Evolutionary conservation across 352 stramenopile genomes (phyloP).

Genomic region (Peronospora belbahrii): DNA sequence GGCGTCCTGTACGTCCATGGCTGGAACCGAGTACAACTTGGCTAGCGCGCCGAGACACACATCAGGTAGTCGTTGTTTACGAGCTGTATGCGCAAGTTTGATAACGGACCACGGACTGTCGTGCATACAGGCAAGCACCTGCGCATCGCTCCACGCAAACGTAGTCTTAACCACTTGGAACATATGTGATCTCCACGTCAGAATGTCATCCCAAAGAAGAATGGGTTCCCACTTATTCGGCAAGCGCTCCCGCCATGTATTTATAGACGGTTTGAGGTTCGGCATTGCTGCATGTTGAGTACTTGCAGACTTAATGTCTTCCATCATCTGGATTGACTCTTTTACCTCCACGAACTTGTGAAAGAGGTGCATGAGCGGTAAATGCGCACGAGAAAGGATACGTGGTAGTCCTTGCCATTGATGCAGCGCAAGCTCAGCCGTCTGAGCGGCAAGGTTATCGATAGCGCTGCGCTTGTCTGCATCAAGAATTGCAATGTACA

Average conservation of each 20-base stretch:
- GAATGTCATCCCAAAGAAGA: conserved; percentile 89
- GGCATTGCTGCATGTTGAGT: conserved; percentile 68
- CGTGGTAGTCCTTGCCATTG: conserved; percentile 87
- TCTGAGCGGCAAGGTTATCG: conserved; percentile 62
- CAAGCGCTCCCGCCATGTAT: conserved; percentile 89
- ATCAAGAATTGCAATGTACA: conserved; percentile 87
- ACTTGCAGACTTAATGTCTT: conserved; percentile 79
- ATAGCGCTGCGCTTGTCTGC: conserved; percentile 65
- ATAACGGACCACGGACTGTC: conserved; percentile 91
- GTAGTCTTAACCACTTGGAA: conserved; percentile 87
- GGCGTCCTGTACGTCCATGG: conserved; percentile 90
- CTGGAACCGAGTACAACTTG: conserved; percentile 82
- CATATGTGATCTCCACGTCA: conserved; percentile 91
- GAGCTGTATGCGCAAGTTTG: conserved; percentile 84
- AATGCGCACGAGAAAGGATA: conserved; percentile 64
- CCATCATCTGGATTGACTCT: conserved; percentile 89
- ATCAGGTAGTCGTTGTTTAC: conserved; percentile 86
- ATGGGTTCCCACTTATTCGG: conserved; percentile 92
- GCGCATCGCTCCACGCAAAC: conserved; percentile 83
- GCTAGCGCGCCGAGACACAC: conserved; percentile 80
- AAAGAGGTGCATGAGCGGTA: conserved; percentile 82
- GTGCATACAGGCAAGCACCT: conserved; percentile 86
- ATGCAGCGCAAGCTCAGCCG: conserved; percentile 72
- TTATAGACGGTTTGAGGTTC: conserved; percentile 88
- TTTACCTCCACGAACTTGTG: conserved; percentile 91